A percentile compares a stretch with the other conserved stretches of the same genome.
Conservation (phyloP, 257 asterid species). For the Haberlea rhodopensis region DNA sequence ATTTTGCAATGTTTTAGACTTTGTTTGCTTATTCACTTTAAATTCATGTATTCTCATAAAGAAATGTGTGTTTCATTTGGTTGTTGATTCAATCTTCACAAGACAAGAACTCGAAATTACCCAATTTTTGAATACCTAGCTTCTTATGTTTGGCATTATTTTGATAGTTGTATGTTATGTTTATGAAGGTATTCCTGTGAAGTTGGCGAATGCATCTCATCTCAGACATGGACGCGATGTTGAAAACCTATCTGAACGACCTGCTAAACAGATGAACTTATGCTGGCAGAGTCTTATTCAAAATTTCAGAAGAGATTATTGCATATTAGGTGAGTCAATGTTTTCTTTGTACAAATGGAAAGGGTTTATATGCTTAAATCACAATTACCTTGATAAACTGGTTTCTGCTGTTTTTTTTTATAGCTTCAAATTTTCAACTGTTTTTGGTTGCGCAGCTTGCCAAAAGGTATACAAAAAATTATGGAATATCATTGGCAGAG, state of each 20-base stretch:
- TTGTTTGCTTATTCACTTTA: background rate
- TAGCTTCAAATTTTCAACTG: constrained; percentile 1
- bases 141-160: background rate
- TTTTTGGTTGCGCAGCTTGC: constrained; percentile 23
- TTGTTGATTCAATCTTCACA: background rate
- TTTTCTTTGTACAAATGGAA: background rate
- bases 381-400: background rate
- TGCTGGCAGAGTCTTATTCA: constrained; percentile 11
- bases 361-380: constrained; percentile 1
- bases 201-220: constrained; percentile 18
- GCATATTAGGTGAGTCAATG: constrained; percentile 19
- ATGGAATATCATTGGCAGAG: constrained; percentile 28
- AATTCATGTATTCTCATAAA: background rate
- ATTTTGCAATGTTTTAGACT: background rate
- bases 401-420: background rate
- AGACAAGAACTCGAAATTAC: too few species aligned
- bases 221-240: constrained; percentile 12
- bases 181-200: constrained; percentile 28
- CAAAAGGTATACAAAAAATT: constrained; percentile 23
- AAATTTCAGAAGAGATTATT: constrained; percentile 18
- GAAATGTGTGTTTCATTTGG: too few species aligned
- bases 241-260: constrained; percentile 24
- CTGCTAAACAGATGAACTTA: constrained; percentile 8
- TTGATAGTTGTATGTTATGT: background rate
- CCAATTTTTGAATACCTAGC: too few species aligned